Evolutionary conservation across 768 basidiomycete genomes (phyloP), one percentile per base, ranked within the genome.

Genomic region (Chalciporus pseudorubinellus): DNA sequence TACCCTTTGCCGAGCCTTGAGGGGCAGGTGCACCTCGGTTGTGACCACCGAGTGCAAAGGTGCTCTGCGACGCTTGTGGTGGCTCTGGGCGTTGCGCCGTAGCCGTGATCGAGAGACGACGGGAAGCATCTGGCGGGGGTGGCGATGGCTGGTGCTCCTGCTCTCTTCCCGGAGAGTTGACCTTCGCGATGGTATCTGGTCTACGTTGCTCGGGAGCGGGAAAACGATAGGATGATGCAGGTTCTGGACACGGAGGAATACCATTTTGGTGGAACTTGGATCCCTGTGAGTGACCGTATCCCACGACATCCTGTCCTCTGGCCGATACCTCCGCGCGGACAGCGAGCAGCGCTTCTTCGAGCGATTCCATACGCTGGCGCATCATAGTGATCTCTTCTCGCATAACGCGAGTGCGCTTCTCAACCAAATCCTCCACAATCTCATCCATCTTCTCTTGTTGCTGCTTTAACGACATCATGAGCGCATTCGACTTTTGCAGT

Each of bases 401-500:
- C 72, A 89, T 74, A n/a, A 68, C 72, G 7, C 74, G 74, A 11
- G 85, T 66, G 53, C 79, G 77, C 59, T 77, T 79, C 62, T 89
- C 87, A 39, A 89, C 85, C 33, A 81, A 64, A 45, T 66, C 70
- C 53, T 82, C 81, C 34, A 87, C 80, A 11, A 77, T 68, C 54
- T 82, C 80, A 48, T 82, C 77, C 39, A 86, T 65, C 59, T 78
- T 77, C 34, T 86, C 85, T 60, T 85, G 82, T 59, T 85, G 82
- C 56, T 82, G 80, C 29, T 76, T 69, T 48, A 82, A 65, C 20
- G 69, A 72, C 54, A 76, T 72, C 51, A 82, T 73, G 28, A 87
- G 74, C 13, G 77, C 57, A 48, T 78, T 80, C 31, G 84, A 83
- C 62, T 79, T 81, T 55, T 81, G 77, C 29, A 92, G 70, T 68